Percentiles rank a stretch among this genome's conserved stretches.
phyloP scores from a whole-genome alignment of 306 rosid species.

The Medicago arabica region DNA sequence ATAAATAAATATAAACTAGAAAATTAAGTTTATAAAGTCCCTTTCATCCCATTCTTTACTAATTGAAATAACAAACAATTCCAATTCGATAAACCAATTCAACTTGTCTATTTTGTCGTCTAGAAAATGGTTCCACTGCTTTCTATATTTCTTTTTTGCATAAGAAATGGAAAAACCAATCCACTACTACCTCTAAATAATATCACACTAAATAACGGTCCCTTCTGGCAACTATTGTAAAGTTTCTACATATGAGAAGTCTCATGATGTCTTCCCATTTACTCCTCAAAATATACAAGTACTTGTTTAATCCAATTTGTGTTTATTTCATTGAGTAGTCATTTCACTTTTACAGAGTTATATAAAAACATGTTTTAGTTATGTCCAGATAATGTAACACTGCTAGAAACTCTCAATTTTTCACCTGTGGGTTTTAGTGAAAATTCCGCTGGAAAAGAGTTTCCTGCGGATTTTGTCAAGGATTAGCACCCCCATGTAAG shows the following conservation, averaged over 20 bases:
- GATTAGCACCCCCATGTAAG: no score
- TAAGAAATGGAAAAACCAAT: slow-evolving; percentile 37
- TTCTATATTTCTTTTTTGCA: neutral
- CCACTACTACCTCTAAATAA: slow-evolving; percentile 8
- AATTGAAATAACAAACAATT: slow-evolving; percentile 36
- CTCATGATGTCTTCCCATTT: neutral
- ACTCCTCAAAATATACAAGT: neutral
- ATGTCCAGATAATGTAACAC: no score
- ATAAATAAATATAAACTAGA: neutral
- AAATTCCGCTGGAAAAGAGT: no score
- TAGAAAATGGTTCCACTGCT: slow-evolving; percentile 33
- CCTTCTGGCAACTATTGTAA: no score
- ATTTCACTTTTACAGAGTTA: no score
- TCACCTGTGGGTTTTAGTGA: no score
- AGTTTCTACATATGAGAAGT: no score
- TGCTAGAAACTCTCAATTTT: no score
- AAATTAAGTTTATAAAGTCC: neutral
- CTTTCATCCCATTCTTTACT: slow-evolving; percentile 24
- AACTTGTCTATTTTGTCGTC: slow-evolving; percentile 33
- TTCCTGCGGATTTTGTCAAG: no score
- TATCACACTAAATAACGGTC: neutral
- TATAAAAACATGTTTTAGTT: no score
- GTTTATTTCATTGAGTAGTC: no score
- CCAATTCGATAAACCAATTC: slow-evolving; percentile 26
- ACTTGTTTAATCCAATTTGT: neutral